A percentile compares a stretch with the other conserved stretches of the same genome.
Conservation (phyloP, 495 filamentous ascomycete species). For the Penicillium simplicissimum region DNA sequence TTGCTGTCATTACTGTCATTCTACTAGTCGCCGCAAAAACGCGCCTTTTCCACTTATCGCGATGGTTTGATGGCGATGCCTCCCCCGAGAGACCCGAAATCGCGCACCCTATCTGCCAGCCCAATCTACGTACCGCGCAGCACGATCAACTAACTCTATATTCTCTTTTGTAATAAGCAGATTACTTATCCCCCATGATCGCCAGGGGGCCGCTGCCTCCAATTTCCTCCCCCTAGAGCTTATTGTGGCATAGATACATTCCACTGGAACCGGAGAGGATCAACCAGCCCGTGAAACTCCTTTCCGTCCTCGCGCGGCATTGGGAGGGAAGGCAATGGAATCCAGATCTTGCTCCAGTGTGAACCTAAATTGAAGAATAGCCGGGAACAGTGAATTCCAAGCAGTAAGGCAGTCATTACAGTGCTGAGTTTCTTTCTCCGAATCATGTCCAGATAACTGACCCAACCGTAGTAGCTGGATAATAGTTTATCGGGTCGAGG, state of each 20-base stretch:
- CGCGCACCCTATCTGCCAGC: slow-evolving; percentile 11
- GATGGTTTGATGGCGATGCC: too few species aligned
- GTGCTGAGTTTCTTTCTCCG: background rate
- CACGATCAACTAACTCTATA: background rate
- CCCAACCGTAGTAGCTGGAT: background rate
- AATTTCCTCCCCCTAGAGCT: background rate
- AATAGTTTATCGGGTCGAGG: background rate
- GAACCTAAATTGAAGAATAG: background rate
- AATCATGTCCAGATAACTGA: background rate
- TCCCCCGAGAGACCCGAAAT: slow-evolving; percentile 11
- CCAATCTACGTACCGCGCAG: background rate
- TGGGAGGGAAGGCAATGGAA: slow-evolving; percentile 4
- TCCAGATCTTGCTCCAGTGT: slow-evolving; percentile 11
- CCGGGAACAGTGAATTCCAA: background rate
- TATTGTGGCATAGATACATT: slow-evolving; percentile 22
- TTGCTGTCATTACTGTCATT: background rate
- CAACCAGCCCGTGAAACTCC: slow-evolving; percentile 5
- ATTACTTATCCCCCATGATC: background rate
- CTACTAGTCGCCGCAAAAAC: background rate
- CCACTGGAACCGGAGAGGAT: slow-evolving; percentile 23
- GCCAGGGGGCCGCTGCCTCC: background rate
- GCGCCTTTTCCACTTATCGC: background rate
- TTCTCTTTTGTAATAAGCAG: background rate
- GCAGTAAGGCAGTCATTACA: background rate
- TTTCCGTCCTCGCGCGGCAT: slow-evolving; percentile 8